Conservation (phyloP, 768 basidiomycete species). For the Mycena vulgaris region DNA sequence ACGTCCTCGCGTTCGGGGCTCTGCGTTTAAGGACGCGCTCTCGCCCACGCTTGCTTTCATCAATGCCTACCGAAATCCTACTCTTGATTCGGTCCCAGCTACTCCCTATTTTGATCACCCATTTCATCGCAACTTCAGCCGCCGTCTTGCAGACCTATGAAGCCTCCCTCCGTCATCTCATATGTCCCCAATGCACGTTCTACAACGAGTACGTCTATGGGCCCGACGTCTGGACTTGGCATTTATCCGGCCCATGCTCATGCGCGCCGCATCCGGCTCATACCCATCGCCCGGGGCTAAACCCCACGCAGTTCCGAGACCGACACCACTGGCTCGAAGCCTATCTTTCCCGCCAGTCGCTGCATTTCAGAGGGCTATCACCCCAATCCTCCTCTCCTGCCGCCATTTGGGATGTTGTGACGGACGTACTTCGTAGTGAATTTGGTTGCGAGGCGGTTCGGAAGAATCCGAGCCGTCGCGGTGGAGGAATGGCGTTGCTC, state of each 20-base stretch:
- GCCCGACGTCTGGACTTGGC: slow-evolving; percentile 55
- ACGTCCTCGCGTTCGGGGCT: slow-evolving; percentile 50
- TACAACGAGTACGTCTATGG: slow-evolving; percentile 57
- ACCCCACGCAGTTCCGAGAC: slow-evolving; percentile 54
- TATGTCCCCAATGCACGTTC: slow-evolving; percentile 55
- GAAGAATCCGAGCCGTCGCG: slow-evolving; percentile 24
- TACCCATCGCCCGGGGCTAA: slow-evolving; percentile 49
- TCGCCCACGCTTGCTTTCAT: slow-evolving; percentile 27
- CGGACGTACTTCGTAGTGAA: slow-evolving; percentile 56
- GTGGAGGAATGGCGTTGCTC: slow-evolving; percentile 20
- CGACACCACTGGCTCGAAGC: slow-evolving; percentile 63
- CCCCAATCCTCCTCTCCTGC: slow-evolving; percentile 28
- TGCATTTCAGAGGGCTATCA: slow-evolving; percentile 46
- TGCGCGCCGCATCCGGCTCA: slow-evolving; percentile 65
- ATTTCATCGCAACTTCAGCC: slow-evolving; percentile 60
- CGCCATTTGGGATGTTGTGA: slow-evolving; percentile 62
- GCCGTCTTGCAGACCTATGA: slow-evolving; percentile 60
- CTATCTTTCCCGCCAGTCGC: slow-evolving; percentile 59
- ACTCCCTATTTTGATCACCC: slow-evolving; percentile 57
- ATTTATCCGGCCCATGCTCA: slow-evolving; percentile 42
- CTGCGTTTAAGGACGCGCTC: slow-evolving; percentile 22
- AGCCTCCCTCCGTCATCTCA: slow-evolving; percentile 52
- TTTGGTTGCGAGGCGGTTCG: slow-evolving; percentile 59
- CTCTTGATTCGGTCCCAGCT: slow-evolving; percentile 66
- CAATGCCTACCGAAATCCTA: slow-evolving; percentile 68